A percentile compares a stretch with the other conserved stretches of the same genome.
These are phyloP conservation scores for Chlorella sp. DNA, from an alignment of 139 green algal genomes.

Conservation along the genomic window DNA sequence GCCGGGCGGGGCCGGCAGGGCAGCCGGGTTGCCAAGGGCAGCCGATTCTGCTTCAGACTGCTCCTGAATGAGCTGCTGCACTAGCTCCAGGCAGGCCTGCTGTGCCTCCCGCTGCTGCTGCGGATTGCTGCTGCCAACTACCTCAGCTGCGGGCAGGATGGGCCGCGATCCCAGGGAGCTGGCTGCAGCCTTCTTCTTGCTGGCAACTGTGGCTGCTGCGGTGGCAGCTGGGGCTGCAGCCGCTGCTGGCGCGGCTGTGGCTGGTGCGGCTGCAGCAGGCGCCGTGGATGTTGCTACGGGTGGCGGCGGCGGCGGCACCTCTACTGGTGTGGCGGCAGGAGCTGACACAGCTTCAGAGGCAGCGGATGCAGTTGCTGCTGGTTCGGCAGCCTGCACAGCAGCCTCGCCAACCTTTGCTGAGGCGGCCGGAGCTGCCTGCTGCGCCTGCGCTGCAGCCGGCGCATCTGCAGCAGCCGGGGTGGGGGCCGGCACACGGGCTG, in stretches of 20 bases:
- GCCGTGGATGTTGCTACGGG: too few species aligned
- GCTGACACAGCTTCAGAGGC: too few species aligned
- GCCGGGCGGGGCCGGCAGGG: neutral
- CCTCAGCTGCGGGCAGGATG: neutral
- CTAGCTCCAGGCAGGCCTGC: slow-evolving; percentile 19
- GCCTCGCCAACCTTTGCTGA: too few species aligned
- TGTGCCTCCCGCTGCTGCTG: slow-evolving; percentile 18
- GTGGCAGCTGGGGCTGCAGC: neutral
- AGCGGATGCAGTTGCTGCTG: too few species aligned
- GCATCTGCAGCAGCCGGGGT: too few species aligned
- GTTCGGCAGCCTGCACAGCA: too few species aligned
- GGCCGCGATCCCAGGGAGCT: neutral
- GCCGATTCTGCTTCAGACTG: neutral
- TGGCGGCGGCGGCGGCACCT: too few species aligned
- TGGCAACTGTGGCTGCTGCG: neutral
- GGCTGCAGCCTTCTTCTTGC: slow-evolving; percentile 37
- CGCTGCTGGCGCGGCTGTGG: neutral
- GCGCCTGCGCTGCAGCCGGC: too few species aligned
- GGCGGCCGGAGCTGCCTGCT: too few species aligned
- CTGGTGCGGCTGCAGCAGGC: neutral
- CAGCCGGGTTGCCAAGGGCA: neutral
- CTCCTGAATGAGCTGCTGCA: neutral
- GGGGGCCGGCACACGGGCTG: neutral
- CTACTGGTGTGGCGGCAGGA: too few species aligned
- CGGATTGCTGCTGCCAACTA: neutral